Evolutionary conservation across 371 early-diverging fungal genomes (phyloP).

Genomic region (Rhizopus arrhizus): DNA sequence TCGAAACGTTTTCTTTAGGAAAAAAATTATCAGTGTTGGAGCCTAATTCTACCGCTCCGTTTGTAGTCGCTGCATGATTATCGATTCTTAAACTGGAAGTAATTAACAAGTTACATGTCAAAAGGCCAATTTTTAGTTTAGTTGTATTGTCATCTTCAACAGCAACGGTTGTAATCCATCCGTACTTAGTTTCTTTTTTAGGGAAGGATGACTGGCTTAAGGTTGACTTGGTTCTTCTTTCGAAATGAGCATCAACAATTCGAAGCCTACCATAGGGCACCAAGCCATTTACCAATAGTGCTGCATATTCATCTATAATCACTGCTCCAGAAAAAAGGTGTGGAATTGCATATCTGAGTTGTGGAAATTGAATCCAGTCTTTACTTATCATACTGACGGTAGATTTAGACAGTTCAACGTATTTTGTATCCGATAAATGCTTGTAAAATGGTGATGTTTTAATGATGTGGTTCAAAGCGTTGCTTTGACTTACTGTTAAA

Average conservation of each 20-base stretch:
- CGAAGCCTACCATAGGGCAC: conserved; percentile 19
- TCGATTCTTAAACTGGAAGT: conserved; percentile 20
- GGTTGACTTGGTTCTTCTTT: conserved; percentile 19
- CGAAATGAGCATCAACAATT: conserved; percentile 12
- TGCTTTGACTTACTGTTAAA: conserved; percentile 17
- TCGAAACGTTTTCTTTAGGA: conserved; percentile 12
- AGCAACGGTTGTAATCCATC: conserved; percentile 19
- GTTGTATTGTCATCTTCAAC: conserved; percentile 21
- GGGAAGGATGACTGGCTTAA: conserved; percentile 9
- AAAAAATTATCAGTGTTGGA: conserved; percentile 16
- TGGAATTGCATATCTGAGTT: conserved; percentile 20
- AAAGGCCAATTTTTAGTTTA: conserved; percentile 18
- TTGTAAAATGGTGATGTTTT: conserved; percentile 11
- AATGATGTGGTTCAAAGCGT: conserved; percentile 17
- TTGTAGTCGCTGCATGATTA: conserved; percentile 10
- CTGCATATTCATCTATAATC: conserved; percentile 14
- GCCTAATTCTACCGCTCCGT: conserved; percentile 13
- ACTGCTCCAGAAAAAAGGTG: conserved; percentile 21
- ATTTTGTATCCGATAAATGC: conserved; percentile 1
- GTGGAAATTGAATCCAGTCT: conserved; percentile 20
- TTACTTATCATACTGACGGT: conserved; percentile 15
- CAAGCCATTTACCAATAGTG: conserved; percentile 18
- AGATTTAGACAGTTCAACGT: conserved; percentile 23
- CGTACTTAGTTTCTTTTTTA: conserved; percentile 10
- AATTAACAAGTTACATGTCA: conserved; percentile 18